Evolutionary conservation across 352 stramenopile species (phyloP), one percentile per base, ranked within the genome.

Genomic region (Ophiocytium majus): DNA sequence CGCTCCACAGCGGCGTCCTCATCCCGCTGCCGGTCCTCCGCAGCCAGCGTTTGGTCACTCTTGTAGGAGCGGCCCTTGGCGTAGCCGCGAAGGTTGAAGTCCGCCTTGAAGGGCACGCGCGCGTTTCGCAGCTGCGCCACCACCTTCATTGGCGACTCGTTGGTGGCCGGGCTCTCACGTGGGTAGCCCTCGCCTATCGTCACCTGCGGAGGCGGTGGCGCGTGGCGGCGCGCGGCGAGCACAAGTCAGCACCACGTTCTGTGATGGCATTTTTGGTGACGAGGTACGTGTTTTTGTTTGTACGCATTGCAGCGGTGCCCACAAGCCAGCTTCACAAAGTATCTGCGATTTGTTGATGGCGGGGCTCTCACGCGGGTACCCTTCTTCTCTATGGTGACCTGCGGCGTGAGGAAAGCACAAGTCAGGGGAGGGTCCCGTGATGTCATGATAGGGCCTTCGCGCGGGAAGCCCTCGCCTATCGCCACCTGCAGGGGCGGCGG

Each of bases 71-170:
- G 78, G 19, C 49, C 64, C n/a, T 87, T 81, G 37, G 83, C 31
- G 74, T 86, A 86, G 17, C 43, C 50, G 28, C 0, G 36, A 31
- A 81, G 66, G 5, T 85, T 63, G 76, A 87, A 87, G 32, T 82
- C 43, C 19, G 74, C 83, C 74, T 66, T 82, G 80, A 74, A 87
- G 14, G 83, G 83, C 37, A 87, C 83, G 33, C 83, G 78, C 23
- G 83, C 83, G 37, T 87, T 87, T 34, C 83, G 36, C 10, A 87
- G 80, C 23, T 83, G 57, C 17, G 50, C 83, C 5, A 87, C 64
- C 23, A 87, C 83, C 50, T 87, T 85, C 80, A 85, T 63, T 10
- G 83, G 83, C 49, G 66, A 83, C 31, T 87, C 79, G 80, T 87
- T 78, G n/a, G 78, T 84, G 79, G 80, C 76, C 36, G 83, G 71